Base-by-base conservation (phyloP, 257 asterid species). In the Rhazya stricta region DNA sequence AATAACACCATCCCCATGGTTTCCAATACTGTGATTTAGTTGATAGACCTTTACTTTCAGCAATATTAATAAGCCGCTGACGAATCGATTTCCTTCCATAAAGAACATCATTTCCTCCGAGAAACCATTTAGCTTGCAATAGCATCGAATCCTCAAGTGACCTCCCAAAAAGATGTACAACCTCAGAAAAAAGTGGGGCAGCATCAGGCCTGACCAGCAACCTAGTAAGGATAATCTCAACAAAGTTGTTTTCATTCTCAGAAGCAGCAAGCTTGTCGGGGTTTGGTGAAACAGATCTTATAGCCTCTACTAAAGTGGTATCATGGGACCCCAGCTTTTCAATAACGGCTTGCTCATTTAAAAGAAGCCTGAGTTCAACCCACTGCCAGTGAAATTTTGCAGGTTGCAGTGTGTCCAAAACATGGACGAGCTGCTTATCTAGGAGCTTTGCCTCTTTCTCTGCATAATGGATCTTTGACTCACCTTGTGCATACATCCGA, bases 371-470 rank as follows among this genome's bases (percentile, higher is more conserved):
- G 61, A 96, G 92, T 86, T 96, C 97, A 79, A 96, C 86, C 99
- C 99, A 96, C 81, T 96, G 99, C 99, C 97, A 96, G 63, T 96
- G 99, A 82, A 96, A 96, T 81, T 86, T 96, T 53, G 99, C 99
- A 77, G 97, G 97, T 80, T 96, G 99, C 79, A 96, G 83, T 23
- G 95, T 86, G 83, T 96, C 97, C 82, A 95, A 85, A 81, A 88
- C 88, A 76, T 89, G 86, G 54, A 92, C 89, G 41, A 96, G 94
- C 85, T 86, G 94, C 85, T 86, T 91, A 65, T 91, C 89, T 80
- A 79, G 80, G 48, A 90, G 88, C 84, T 82, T 91, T 76, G 86
- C 88, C 77, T 85, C 90, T 71, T 89, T 91, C 72, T 89, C 96
- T 27, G 81, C 88, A 75, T 85, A 84, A 71, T 82, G 88, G 71